Base-by-base conservation (phyloP, 768 basidiomycete species). In the Daedalea quercina region DNA sequence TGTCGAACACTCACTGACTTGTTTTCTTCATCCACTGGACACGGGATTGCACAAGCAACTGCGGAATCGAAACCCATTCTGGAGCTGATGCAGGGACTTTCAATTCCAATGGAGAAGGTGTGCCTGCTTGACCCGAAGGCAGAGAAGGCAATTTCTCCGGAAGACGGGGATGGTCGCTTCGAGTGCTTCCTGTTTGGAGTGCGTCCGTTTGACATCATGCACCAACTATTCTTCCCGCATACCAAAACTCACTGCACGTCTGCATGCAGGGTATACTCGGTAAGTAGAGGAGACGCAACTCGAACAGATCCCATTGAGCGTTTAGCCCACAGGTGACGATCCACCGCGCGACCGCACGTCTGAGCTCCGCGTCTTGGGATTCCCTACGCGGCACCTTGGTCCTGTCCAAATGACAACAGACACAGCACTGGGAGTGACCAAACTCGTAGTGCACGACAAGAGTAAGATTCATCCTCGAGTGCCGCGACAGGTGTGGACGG, bases 341-440 rank as follows among this genome's bases (percentile, higher is more conserved):
- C 95, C 95, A 1, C 95, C 95, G 0, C 78, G 93, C 34, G 95
- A 99, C 66, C 77, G 95, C 49, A 99, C 95, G 1, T 79, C 83
- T 1, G 90, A 95, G 64, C 79, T 99, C 33, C 85, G 95, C 26
- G 77, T 76, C 15, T 71, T 93, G 34, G 94, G 94, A 1, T 99
- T 95, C 66, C 89, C 91, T 1, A 79, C 79, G 6, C 79, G 96
- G 28, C 90, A 89, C 67, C 75, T 99, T 8, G 94, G 93, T 0
- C 73, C 83, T 1, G 75, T 92, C 1, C 96, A 99, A 69, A 99
- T 99, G 96, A 98, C 96, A 28, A 99, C 96, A 0, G 95, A 99
- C 69, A 97, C 95, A 1, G 95, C 95, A 1, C 73, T 97, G 0
- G 91, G 87, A 3, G 95, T 96, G 3, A 91, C 92, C 0, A 94